phyloP scores from a whole-genome alignment of 768 basidiomycete genomes.

The Chiua virens region DNA sequence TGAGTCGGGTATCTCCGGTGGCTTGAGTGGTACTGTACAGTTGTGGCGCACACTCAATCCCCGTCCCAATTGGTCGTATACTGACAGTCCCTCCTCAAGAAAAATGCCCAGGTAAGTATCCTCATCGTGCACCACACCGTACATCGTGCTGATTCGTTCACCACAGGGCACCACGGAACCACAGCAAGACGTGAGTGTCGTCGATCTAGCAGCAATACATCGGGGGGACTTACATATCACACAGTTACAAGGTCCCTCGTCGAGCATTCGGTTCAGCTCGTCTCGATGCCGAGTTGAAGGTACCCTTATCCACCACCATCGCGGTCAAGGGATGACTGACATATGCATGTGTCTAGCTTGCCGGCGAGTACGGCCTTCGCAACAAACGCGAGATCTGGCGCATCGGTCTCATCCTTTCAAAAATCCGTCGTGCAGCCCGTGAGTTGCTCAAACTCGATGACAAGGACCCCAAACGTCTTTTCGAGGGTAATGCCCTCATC shows the following conservation, averaged over 20 bases:
- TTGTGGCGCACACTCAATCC: constrained; percentile 46
- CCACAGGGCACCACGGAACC: constrained; percentile 84
- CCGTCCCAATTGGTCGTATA: constrained; percentile 34
- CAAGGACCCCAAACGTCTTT: constrained; percentile 99
- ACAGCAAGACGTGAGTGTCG: constrained; percentile 94
- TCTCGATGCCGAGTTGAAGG: constrained; percentile 99
- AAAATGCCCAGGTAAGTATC: constrained; percentile 83
- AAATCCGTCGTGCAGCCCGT: constrained; percentile 99
- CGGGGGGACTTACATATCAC: constrained; percentile 58
- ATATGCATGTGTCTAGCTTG: constrained; percentile 62
- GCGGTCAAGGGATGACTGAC: background rate
- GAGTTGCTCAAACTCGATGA: constrained; percentile 99
- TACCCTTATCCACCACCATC: constrained; percentile 30
- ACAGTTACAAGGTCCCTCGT: constrained; percentile 98
- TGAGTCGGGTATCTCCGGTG: constrained; percentile 60
- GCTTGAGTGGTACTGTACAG: constrained; percentile 66
- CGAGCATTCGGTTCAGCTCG: constrained; percentile 96
- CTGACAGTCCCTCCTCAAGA: constrained; percentile 51
- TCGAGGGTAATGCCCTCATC: constrained; percentile 98
- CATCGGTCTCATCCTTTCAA: constrained; percentile 95
- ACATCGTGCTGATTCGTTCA: constrained; percentile 26
- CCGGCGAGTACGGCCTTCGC: constrained; percentile 99
- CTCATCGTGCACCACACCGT: constrained; percentile 9
- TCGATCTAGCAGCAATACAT: constrained; percentile 72
- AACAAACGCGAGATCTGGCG: constrained; percentile 99